These are phyloP conservation scores for Sanghuangporus baumii DNA, from an alignment of 1,284 basidiomycete genomes.

Conservation along the genomic window DNA sequence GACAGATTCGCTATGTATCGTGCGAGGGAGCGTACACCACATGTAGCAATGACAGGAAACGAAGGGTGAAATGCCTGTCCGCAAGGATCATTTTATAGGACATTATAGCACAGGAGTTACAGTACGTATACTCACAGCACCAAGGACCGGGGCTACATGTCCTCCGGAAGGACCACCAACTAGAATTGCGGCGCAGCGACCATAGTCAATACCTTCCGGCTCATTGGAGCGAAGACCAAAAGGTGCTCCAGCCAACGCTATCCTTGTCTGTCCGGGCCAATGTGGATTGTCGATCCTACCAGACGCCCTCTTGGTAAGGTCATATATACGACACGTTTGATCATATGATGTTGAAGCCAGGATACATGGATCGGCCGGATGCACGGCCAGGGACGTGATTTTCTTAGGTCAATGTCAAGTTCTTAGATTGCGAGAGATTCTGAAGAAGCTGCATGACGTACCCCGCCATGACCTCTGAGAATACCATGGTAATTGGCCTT, in stretches of 20 bases:
- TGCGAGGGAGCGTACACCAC: slow-evolving; percentile 47
- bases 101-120: background rate
- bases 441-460: background rate
- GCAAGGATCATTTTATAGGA: background rate
- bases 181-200: slow-evolving; percentile 58
- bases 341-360: slow-evolving; percentile 14
- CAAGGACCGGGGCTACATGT: slow-evolving; percentile 59
- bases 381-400: slow-evolving; percentile 15
- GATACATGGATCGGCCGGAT: slow-evolving; percentile 9
- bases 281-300: slow-evolving; percentile 3
- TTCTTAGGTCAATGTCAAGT: background rate
- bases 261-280: slow-evolving; percentile 9
- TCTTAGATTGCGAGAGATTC: background rate
- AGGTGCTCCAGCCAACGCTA: slow-evolving; percentile 50
- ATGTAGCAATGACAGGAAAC: slow-evolving; percentile 62
- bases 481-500: slow-evolving; percentile 16
- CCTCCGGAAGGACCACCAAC: slow-evolving; percentile 67
- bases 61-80: slow-evolving; percentile 54
- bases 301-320: slow-evolving; percentile 5
- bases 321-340: slow-evolving; percentile 17
- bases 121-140: slow-evolving; percentile 42
- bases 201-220: slow-evolving; percentile 51
- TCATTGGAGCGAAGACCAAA: slow-evolving; percentile 59
- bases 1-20: background rate
- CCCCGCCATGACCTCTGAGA: slow-evolving; percentile 16